Evolutionary conservation across 352 stramenopile species (phyloP).

Genomic region (Blastocystis sp.): DNA sequence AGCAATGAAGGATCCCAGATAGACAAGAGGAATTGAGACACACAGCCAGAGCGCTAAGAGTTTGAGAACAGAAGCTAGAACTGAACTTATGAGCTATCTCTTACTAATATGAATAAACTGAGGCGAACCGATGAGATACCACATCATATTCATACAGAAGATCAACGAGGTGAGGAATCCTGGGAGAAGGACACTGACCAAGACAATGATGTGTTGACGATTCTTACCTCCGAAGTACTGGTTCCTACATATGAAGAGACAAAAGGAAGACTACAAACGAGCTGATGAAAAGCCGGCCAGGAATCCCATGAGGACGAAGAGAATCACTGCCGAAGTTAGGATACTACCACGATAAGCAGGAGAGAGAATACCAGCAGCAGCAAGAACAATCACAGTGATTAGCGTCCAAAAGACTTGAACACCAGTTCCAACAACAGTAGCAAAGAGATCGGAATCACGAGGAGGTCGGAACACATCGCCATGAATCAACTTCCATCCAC

Average conservation of each 20-base stretch:
- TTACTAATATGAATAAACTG: conserved; percentile 60
- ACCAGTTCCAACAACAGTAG: conserved; percentile 6
- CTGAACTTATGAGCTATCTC: conserved; percentile 77
- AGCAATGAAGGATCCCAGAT: conserved; percentile 92
- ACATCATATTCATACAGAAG: conserved; percentile 88
- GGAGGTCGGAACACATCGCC: conserved; percentile 96
- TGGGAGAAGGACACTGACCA: conserved; percentile 87
- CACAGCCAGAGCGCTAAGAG: conserved; percentile 93
- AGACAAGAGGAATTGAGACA: conserved; percentile 93
- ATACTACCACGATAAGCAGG: conserved; percentile 90
- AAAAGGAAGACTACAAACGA: conserved; percentile 76
- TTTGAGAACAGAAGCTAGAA: conserved; percentile 89
- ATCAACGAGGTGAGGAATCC: conserved; percentile 85
- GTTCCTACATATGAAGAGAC: conserved; percentile 67
- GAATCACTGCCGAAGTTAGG: conserved; percentile 88
- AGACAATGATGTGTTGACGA: conserved; percentile 90
- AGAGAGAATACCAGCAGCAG: conserved; percentile 83
- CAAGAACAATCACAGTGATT: conserved; percentile 78
- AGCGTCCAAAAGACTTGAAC: conserved; percentile 54
- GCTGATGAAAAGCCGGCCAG: conserved; percentile 89
- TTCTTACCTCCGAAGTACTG: conserved; percentile 94
- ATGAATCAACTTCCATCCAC: conserved; percentile 89
- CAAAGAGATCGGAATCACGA: conserved; percentile 66
- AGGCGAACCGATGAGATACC: conserved; percentile 50
- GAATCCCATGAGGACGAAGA: conserved; percentile 89